A percentile compares a stretch with the other conserved stretches of the same genome.
Conservation (phyloP, 2,329 filamentous ascomycete species). For the Mycocentrospora acerina region DNA sequence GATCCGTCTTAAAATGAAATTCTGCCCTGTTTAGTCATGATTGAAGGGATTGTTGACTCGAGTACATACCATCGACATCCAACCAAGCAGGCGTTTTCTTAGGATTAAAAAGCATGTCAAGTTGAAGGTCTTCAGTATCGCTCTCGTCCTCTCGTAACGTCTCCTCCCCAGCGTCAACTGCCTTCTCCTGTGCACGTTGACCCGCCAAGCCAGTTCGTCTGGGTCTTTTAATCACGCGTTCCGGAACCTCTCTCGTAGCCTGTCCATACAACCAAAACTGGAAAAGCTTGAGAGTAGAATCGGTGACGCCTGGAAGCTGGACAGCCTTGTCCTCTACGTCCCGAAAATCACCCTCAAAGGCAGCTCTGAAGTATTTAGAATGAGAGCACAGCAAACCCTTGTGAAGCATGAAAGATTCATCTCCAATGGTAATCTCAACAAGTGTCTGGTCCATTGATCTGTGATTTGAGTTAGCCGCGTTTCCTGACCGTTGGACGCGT, state of each 20-base stretch:
- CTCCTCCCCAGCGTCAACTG: too few relatives aligned
- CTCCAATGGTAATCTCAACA: conserved; percentile 11
- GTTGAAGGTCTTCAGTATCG: too few relatives aligned
- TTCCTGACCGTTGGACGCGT: background rate
- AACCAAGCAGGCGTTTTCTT: too few relatives aligned
- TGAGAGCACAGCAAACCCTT: conserved; percentile 15
- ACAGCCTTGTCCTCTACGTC: conserved; percentile 11
- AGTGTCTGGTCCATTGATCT: conserved; percentile 14
- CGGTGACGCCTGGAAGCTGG: conserved; percentile 11
- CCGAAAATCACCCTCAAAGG: conserved; percentile 11
- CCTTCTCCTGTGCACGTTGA: too few relatives aligned
- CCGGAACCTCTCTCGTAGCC: conserved; percentile 10
- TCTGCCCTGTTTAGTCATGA: background rate
- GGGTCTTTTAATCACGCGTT: conserved; percentile 8
- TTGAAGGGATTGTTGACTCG: too few relatives aligned
- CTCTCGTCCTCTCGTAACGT: too few relatives aligned
- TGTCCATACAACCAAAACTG: conserved; percentile 20
- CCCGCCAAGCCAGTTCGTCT: background rate
- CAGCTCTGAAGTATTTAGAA: conserved; percentile 17
- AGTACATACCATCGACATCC: too few relatives aligned
- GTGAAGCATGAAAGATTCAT: conserved; percentile 14
- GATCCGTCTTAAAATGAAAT: conserved; percentile 11
- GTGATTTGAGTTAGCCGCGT: conserved; percentile 9
- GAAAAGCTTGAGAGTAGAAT: conserved; percentile 15
- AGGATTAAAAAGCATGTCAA: too few relatives aligned